Evolutionary conservation across 345 rosid genomes (phyloP), one percentile per base, ranked within the genome.

Genomic region (Dipteronia dyeriana): DNA sequence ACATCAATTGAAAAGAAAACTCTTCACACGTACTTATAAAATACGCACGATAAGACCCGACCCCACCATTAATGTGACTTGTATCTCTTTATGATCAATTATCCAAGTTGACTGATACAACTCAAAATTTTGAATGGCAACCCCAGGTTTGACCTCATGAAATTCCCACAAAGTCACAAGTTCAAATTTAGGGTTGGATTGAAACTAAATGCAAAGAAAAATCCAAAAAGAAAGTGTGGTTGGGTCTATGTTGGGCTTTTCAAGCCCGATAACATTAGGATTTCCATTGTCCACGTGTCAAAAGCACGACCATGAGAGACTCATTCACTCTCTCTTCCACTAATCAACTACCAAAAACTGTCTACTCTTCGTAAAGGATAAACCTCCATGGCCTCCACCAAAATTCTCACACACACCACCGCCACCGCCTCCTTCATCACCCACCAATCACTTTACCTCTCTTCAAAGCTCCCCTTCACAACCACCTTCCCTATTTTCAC

Each of bases 371-470:
- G 54, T 2, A 73, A 71, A 81, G 79, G 85, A 81, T 78, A 67
- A 74, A 41, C 71, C 80, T 60, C 66, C 62, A 82, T 86, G 91
- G 89, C 90, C 69, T 76, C 84, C 66, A 41, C 78, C 53, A 79
- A 70, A 19, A 41, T 81, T 34, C 78, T 82, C 71, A 71, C 86
- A 0, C 72, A 80, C 60, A 17, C 78, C 68, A 20, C 82, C 66
- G 19, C 85, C 43, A 0, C 38, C 4, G 38, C 86, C 70, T 1
- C 83, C 53, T 26, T 82, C 66, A 23, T 69, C 39, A 54, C 60
- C 77, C 81, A 53, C 68, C 75, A 63, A 1, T 78, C 77, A 16
- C 77, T 71, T 72, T 67, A 70, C 4, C 76, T 63, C 66, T 49
- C 79, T 68, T 60, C 81, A 65, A 81, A 76, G 23, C 63, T 80